phyloP scores from a whole-genome alignment of 2,329 filamentous ascomycete genomes.

The Biscogniauxia mediterranea region DNA sequence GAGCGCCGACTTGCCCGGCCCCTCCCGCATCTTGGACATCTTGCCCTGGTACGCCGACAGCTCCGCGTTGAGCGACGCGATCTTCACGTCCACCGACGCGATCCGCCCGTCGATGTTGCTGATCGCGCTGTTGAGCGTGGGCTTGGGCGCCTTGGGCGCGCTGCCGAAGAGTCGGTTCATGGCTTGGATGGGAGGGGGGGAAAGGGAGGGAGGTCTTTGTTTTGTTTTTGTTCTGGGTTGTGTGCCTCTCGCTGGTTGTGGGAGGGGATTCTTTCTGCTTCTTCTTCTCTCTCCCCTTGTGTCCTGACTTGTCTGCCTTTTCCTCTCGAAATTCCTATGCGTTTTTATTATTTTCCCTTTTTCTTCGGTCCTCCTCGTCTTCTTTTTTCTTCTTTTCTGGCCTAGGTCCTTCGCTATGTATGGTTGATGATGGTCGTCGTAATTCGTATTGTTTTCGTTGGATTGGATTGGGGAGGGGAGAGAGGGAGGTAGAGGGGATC shows the following conservation, averaged over 20 bases:
- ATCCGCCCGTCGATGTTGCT: slow-evolving; percentile 66
- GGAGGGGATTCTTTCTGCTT: too few relatives aligned
- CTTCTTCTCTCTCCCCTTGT: too few relatives aligned
- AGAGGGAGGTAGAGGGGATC: too few relatives aligned
- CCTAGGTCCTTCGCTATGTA: not conserved
- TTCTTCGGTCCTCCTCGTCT: not conserved
- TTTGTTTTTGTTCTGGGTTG: not conserved
- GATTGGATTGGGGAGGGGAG: too few relatives aligned
- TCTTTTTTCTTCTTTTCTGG: not conserved
- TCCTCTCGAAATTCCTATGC: not conserved
- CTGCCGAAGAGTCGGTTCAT: slow-evolving; percentile 98
- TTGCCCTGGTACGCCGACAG: slow-evolving; percentile 84
- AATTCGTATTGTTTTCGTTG: too few relatives aligned
- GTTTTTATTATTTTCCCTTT: not conserved
- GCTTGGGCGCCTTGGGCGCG: slow-evolving; percentile 84
- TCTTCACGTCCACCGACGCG: slow-evolving; percentile 84
- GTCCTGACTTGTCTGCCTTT: too few relatives aligned
- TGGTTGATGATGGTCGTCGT: too few relatives aligned
- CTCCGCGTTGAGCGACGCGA: slow-evolving; percentile 88
- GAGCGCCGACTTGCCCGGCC: slow-evolving; percentile 87
- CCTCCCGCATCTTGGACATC: slow-evolving; percentile 89
- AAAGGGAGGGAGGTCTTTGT: too few relatives aligned
- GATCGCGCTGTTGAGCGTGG: slow-evolving; percentile 72
- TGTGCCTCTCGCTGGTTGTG: too few relatives aligned
- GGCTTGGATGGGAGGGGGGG: not conserved